Base-by-base conservation (phyloP, 1,284 basidiomycete genomes). In the Puccinia hordei region DNA sequence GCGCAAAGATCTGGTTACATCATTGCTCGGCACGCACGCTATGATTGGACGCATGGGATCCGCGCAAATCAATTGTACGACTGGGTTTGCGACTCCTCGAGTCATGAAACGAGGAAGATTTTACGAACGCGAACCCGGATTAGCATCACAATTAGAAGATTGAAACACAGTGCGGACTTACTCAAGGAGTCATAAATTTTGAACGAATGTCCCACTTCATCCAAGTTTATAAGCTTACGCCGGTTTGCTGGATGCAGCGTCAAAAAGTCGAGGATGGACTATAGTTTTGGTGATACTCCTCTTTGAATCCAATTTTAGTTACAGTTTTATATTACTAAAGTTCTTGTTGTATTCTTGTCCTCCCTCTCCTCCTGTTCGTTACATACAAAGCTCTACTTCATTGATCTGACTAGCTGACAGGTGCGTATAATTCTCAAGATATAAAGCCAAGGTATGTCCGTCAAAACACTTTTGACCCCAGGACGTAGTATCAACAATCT, bases 111-210 rank as follows among this genome's bases (percentile, higher is more conserved):
- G 9, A 72, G 66, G 46, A 79, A 46, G 38, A 53, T 79, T 38
- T 44, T 35, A 49, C 65, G 77, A 27, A 6, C 33, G 80, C 88
- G 87, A 2, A 85, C 88, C 30, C 87, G 92, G 63, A 85, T 93
- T 81, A 93, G 92, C 84, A 88, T 93, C 71, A 93, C 92, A 6
- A 90, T 92, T 85, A 88, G 92, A 63, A 92, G 92, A 91, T 83
- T 93, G 71, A 87, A 92, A 15, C 89, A 90, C 27, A 92, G 91
- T 0, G 66, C 68, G n/a, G 77, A 79, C 30, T 19, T 79, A 13
- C 41, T 79, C 1, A 55, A 73, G 27, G 57, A 59, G 30, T 59
- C n/a, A 41, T 41, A 59, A 59, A 30, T 8, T 27, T 27, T 15
- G 27, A 10, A 30, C 10, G 8, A 49, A 59, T 13, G 30, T 17